Base-by-base conservation (phyloP, 2,329 filamentous ascomycete species). In the Cryoendolithus antarcticus region DNA sequence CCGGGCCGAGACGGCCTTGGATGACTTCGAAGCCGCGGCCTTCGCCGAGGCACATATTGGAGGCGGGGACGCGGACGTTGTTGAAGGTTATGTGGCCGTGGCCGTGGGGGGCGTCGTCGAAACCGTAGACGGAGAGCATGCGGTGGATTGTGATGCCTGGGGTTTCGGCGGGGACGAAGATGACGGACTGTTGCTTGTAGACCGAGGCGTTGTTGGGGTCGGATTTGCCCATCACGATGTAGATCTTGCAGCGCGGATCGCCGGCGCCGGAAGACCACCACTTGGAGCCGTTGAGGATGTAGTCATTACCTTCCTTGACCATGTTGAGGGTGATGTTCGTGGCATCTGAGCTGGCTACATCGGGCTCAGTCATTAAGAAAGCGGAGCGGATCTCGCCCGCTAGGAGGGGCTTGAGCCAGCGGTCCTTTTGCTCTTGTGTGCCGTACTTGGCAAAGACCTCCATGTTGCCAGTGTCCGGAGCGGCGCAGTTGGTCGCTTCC, bases 231-330 rank as follows among this genome's bases (percentile, higher is more conserved):
- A 98, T 94, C 53, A 94, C 86, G 45, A 98, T 80, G 67, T 95
- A 96, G 60, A 98, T 70, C 62, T 82, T 74, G 71, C 91, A 98
- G 53, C 89, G 76, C 42, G 82, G 82, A 65, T 98, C 91, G 42
- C 91, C 91, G 11, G 88, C 86, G 48, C 91, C 91, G 47, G 85
- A 93, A 21, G 86, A 93, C 91, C 91, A 98, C 91, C 91, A 98
- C 85, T 98, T 98, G 76, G 77, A 74, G 41, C 91, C 91, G 57
- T 96, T 95, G 39, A 98, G 72, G 11, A 96, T 77, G 58, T 91
- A 95, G 52, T 91, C 77, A 55, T 91, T 77, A 8, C 88, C 89
- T 48, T 95, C 86, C 42, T 75, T 77, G 49, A 68, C 73, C 59
- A 98, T 95, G 43, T 71, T 74, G 58, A 98, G 69, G 11, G 40